A percentile compares a stretch with the other conserved stretches of the same genome.
Conservation (phyloP, 139 green algal species). For the Ulvella scutata region DNA sequence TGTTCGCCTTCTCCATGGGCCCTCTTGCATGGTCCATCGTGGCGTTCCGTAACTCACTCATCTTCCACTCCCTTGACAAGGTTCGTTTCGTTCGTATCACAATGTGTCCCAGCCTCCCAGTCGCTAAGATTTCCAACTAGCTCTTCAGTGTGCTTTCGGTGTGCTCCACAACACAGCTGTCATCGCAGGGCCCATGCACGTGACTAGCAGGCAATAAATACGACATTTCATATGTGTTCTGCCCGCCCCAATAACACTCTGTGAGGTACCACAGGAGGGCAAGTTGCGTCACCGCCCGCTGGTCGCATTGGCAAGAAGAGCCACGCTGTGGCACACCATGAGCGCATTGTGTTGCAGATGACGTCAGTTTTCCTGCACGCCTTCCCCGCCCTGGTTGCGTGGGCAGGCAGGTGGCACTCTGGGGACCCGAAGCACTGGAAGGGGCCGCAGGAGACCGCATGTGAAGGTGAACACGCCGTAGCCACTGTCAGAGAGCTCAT, state of each 20-base stretch:
- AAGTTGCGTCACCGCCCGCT: no score
- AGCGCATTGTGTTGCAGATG: constrained; percentile 25
- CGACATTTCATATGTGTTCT: no score
- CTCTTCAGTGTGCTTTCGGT: no score
- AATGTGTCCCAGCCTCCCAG: no score
- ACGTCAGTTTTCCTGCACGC: constrained; percentile 60
- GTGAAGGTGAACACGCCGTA: not conserved
- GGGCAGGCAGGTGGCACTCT: constrained; percentile 36
- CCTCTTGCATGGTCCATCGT: constrained; percentile 47
- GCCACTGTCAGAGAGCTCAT: not conserved
- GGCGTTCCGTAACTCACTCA: constrained; percentile 58
- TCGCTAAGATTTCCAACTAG: no score
- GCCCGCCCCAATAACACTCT: no score
- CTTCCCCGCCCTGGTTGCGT: constrained; percentile 52
- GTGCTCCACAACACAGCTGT: no score
- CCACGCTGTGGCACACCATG: no score
- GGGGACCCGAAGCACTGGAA: constrained; percentile 11
- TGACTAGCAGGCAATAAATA: no score
- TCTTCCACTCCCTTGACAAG: constrained; percentile 69
- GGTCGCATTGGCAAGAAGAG: no score
- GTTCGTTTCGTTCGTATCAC: constrained; percentile 5
- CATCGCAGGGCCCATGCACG: no score
- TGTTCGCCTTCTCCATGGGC: constrained; percentile 50
- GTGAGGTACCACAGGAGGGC: no score
- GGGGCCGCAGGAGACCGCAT: not conserved